These are phyloP conservation scores for Podaxis carcinomalis DNA, from an alignment of 768 basidiomycete genomes.

Conservation along the genomic window DNA sequence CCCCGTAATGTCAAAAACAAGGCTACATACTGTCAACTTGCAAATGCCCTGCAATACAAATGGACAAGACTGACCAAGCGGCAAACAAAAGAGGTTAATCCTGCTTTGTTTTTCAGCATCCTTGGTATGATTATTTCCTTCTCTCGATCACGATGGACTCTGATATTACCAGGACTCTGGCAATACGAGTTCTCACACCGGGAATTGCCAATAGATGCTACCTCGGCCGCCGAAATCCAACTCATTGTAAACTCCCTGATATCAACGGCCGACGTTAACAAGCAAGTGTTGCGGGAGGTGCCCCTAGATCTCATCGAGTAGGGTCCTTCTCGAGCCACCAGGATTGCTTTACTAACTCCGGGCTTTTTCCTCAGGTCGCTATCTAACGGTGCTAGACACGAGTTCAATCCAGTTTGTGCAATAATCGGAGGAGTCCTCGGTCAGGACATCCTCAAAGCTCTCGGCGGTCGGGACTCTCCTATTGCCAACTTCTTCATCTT, in stretches of 20 bases:
- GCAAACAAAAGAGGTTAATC: constrained; percentile 83
- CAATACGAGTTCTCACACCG: constrained; percentile 65
- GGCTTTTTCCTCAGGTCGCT: constrained; percentile 45
- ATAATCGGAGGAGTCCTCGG: constrained; percentile 93
- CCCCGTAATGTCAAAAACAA: constrained; percentile 57
- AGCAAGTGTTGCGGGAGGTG: constrained; percentile 52
- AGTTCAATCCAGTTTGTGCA: constrained; percentile 92
- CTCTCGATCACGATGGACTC: constrained; percentile 2
- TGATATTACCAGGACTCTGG: constrained; percentile 62
- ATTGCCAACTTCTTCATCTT: constrained; percentile 91
- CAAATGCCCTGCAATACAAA: constrained; percentile 57
- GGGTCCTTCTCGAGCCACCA: constrained; percentile 13
- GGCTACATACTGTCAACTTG: constrained; percentile 62
- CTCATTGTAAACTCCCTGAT: constrained; percentile 62
- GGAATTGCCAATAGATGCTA: constrained; percentile 46
- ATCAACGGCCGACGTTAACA: constrained; percentile 62
- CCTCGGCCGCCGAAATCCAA: constrained; percentile 50
- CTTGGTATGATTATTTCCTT: constrained; percentile 44
- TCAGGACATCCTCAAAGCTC: constrained; percentile 90
- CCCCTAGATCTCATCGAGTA: constrained; percentile 66
- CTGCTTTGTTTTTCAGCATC: constrained; percentile 64
- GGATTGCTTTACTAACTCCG: constrained; percentile 4
- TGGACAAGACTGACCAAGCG: constrained; percentile 70
- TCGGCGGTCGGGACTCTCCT: constrained; percentile 88
- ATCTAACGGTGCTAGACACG: constrained; percentile 66